Evolutionary conservation across 768 basidiomycete species (phyloP), one percentile per base, ranked within the genome.

Genomic region (Tulasnella sp.): DNA sequence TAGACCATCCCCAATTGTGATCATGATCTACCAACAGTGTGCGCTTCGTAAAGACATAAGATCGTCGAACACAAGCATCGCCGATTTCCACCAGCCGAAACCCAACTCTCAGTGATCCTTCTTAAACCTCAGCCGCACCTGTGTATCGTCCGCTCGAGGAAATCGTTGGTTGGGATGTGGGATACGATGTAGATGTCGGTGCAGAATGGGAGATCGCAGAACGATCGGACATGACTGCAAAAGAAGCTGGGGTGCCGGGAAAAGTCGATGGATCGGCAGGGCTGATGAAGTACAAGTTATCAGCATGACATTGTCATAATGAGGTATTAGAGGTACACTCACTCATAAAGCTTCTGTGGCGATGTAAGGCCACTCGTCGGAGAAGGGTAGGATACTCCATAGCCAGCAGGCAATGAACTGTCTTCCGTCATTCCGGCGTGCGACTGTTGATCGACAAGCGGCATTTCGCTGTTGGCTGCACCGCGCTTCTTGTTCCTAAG

Each of bases 221-320:
- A 38, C 34, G 34, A 38, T 38, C 34, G 15, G 34, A 38, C 7
- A 38, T 5, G 5, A 38, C 34, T 38, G 34, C 54, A 26, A 56
- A 56, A 13, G 54, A 43, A 4, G 38, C 54, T 21, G 54, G 54
- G 1, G 54, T 56, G 19, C 26, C 45, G 19, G 54, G 54, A 41
- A 43, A 56, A 15, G 54, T 56, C 21, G 54, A 56, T 4, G 54
- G 54, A 29, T 56, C 54, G 10, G 38, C 17, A 21, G 54, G 54
- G 23, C 41, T 26, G 54, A 34, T 53, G 4, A n/a, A 21, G n/a
- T n/a, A 29, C 30, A 19, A 15, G 17, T 38, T 53, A n/a, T 19
- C 45, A 38, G 51, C 2, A 23, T 53, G 8, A 23, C 4, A 5
- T n/a, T n/a, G n/a, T n/a, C n/a, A 48, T 38, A 19, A 3, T 51